Evolutionary conservation across 148 eudicot species (phyloP).

Genomic region (Camellia sinensis): DNA sequence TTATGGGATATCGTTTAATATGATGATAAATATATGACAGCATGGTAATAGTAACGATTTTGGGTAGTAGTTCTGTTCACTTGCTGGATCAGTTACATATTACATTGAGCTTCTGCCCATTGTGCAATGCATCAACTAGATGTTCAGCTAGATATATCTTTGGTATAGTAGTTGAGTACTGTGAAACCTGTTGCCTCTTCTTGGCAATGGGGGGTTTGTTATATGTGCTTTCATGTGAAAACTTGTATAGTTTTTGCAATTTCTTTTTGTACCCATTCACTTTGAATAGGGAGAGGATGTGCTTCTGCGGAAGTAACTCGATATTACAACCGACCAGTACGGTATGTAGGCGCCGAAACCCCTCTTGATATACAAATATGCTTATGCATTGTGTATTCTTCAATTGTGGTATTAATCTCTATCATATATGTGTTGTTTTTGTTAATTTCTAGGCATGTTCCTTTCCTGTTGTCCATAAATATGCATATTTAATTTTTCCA

Average conservation of each 20-base stretch:
- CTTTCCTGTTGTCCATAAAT: neutral
- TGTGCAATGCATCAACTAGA: constrained; percentile 15
- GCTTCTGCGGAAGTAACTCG: constrained; percentile 88
- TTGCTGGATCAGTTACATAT: constrained; percentile 6
- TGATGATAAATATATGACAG: neutral
- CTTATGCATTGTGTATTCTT: constrained; percentile 25
- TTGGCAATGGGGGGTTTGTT: constrained; percentile 1
- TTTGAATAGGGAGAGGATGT: constrained; percentile 95
- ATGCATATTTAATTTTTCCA: neutral
- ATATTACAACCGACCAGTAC: constrained; percentile 67
- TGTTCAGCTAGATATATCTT: constrained; percentile 16
- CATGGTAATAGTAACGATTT: neutral
- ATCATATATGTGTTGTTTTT: constrained; percentile 15
- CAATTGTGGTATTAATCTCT: constrained; percentile 22
- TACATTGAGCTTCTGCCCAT: constrained; percentile 21
- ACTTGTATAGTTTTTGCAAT: constrained; percentile 41
- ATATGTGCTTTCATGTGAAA: constrained; percentile 27
- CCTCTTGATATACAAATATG: constrained; percentile 44
- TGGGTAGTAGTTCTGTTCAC: constrained; percentile 2
- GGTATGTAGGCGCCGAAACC: constrained; percentile 90
- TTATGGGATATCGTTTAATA: neutral
- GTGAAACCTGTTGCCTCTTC: neutral
- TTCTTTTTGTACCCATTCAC: constrained; percentile 72
- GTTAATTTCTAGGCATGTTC: constrained; percentile 13
- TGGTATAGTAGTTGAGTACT: constrained; percentile 7